Base-by-base conservation (phyloP, 352 stramenopile genomes). In the Phytophthora pluvialis region DNA sequence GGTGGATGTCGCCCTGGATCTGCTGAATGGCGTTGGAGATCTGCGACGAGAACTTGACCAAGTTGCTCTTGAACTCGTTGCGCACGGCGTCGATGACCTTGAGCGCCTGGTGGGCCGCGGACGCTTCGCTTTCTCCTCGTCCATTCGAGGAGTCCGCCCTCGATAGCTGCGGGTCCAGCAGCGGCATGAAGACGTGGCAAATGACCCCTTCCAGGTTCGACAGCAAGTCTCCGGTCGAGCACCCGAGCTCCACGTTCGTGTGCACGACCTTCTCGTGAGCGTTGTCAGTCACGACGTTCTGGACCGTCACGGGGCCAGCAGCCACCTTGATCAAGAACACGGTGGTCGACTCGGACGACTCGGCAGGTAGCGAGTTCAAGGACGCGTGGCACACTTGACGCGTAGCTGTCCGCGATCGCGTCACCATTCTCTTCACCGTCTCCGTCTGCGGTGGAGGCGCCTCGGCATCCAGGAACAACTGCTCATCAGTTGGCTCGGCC, bases 1-100 rank as follows among this genome's bases (percentile, higher is more conserved):
- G 75, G 48, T 98, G 89, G 38, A 98, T 95, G 21, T 98, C 95
- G 16, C 95, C 95, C 62, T 97, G 90, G 21, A 98, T 94, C 68
- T 98, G 94, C 59, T 98, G 88, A 49, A 97, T 93, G 1, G 94
- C 91, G 65, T 98, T 94, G 10, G 81, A 79, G 55, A 99, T 95
- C 40, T 98, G 92, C 8, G 88, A 94, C 32, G 94, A 83, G 53
- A 99, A 98, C 64, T 98, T 97, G 38, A 92, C 74, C 12, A 97
- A 63, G 42, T 97, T 97, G 53, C 83, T 88, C 62, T 94, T 90
- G 55, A 98, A 96, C 40, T 97, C 90, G 36, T 91, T 94, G 4
- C 89, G 84, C 18, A 91, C 81, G 6, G 86, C 82, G 45, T 95
- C 89, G 15, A 94, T 94, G 7, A 93, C 77, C 39, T 95, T 92